Percentiles rank a stretch among this genome's conserved stretches.
phyloP scores from a whole-genome alignment of 352 stramenopile species.

The Pythium chondricola region DNA sequence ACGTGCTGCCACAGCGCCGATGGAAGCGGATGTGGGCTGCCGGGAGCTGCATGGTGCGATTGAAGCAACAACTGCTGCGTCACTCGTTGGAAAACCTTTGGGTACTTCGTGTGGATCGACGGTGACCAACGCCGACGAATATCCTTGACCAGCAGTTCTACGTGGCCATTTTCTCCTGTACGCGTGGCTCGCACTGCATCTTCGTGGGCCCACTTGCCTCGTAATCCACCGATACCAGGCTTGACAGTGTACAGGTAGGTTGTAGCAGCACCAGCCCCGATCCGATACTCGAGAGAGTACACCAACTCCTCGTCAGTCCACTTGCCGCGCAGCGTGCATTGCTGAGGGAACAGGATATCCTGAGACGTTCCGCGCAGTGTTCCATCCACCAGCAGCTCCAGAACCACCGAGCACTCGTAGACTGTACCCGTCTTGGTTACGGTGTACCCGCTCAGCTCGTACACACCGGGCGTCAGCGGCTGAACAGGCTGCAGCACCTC shows the following conservation, averaged over 20 bases:
- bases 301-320: conserved; percentile 34
- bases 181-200: conserved; percentile 19
- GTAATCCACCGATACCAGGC: conserved; percentile 27
- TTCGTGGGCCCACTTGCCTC: conserved; percentile 48
- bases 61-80: conserved; percentile 13
- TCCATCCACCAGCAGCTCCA: conserved; percentile 35
- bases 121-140: conserved; percentile 9
- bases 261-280: conserved; percentile 15
- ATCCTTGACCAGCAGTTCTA: conserved; percentile 3
- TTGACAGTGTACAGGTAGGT: conserved; percentile 49
- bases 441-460: conserved; percentile 46
- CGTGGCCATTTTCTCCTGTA: conserved; percentile 7
- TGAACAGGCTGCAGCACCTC: conserved; percentile 21
- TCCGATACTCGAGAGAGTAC: conserved; percentile 53
- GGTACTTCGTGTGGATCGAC: conserved; percentile 9
- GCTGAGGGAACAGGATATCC: conserved; percentile 45
- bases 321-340: conserved; percentile 35
- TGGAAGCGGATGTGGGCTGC: conserved; percentile 2
- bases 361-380: conserved; percentile 36
- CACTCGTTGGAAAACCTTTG: conserved; percentile 7
- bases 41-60: neutral
- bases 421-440: conserved; percentile 52
- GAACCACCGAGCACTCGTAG: conserved; percentile 39
- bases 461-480: conserved; percentile 44
- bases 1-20: conserved; percentile 14